Evolutionary conservation across 2,329 filamentous ascomycete species (phyloP).

Genomic region (Claviceps pusilla): DNA sequence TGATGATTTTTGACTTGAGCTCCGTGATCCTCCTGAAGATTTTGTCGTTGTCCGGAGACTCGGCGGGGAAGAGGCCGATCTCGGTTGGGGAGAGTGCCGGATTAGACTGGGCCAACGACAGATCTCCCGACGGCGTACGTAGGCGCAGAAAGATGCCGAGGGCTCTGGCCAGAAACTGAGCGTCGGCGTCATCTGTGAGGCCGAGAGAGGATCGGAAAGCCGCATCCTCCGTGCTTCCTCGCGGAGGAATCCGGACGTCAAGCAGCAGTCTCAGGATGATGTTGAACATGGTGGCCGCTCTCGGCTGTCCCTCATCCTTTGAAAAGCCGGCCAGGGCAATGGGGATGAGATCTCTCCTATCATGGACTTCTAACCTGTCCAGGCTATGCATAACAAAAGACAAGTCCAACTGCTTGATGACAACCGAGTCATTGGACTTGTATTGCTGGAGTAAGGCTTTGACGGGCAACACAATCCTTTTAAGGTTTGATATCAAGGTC

Average conservation of each 20-base stretch:
- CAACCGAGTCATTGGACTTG: conserved; percentile 54
- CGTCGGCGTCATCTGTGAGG: conserved; percentile 52
- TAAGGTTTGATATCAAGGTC: neutral
- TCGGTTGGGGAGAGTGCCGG: conserved; percentile 18
- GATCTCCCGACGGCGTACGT: conserved; percentile 16
- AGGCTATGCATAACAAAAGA: conserved; percentile 76
- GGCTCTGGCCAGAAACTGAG: conserved; percentile 57
- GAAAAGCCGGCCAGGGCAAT: conserved; percentile 21
- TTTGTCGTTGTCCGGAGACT: conserved; percentile 48
- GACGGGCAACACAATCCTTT: conserved; percentile 64
- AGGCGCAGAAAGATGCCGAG: conserved; percentile 57
- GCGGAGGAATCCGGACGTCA: conserved; percentile 54
- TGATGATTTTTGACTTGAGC: conserved; percentile 44
- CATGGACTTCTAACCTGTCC: conserved; percentile 33
- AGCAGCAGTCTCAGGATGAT: conserved; percentile 64
- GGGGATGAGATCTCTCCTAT: conserved; percentile 60
- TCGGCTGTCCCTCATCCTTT: conserved; percentile 16
- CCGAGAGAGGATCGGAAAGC: conserved; percentile 51
- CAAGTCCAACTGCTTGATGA: conserved; percentile 80
- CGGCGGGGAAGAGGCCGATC: conserved; percentile 16
- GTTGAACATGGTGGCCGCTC: conserved; percentile 55
- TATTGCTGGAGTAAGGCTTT: conserved; percentile 77
- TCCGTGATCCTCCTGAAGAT: conserved; percentile 23
- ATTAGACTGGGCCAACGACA: conserved; percentile 18
- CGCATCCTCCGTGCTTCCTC: conserved; percentile 65